Evolutionary conservation across 2,329 filamentous ascomycete genomes (phyloP), one percentile per base, ranked within the genome.

Genomic region (Colletotrichum lini): DNA sequence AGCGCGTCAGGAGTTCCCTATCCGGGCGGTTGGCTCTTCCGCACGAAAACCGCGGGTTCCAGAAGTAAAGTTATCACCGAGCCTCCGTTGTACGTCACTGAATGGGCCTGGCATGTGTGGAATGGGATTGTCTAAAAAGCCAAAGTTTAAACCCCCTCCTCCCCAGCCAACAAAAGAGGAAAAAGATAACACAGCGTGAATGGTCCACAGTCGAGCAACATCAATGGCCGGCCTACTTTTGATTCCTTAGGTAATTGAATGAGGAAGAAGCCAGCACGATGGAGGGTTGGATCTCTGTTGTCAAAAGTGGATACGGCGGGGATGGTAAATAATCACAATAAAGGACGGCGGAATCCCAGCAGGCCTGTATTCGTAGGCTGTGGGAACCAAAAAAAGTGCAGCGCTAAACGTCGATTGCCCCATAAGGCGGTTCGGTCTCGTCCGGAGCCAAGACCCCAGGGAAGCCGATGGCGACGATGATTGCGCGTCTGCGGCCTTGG

Each of bases 401-500:
- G 21, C 65, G 65, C 68, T 71, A 71, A 45, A 26, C 21, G 44
- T 53, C 44, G 40, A 52, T n/a, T 59, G 64, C 52, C 58, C 68
- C 58, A 62, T 56, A 68, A 30, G 44, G 52, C 45, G 42, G 26
- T 53, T 71, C 68, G 68, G 68, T 68, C 65, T 71, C 65, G 65
- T 68, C 65, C 68, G 68, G 68, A 50, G 58, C 47, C 63, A 66
- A 49, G 45, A 18, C 57, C 30, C 72, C 68, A 72, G 52, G 68
- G 40, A 53, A 50, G 35, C 44, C 47, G 54, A 67, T 73, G 69
- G 72, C 72, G 69, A 71, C 63, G 59, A 67, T 62, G 66, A 71
- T 74, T 74, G 72, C 72, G 72, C 67, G 72, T 73, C 72, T 72
- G 57, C 38, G 45, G 62, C 60, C 72, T 73, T 72, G 72, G 72